phyloP scores from a whole-genome alignment of 164 flowering plant genomes.

The Tetracentron sinense region DNA sequence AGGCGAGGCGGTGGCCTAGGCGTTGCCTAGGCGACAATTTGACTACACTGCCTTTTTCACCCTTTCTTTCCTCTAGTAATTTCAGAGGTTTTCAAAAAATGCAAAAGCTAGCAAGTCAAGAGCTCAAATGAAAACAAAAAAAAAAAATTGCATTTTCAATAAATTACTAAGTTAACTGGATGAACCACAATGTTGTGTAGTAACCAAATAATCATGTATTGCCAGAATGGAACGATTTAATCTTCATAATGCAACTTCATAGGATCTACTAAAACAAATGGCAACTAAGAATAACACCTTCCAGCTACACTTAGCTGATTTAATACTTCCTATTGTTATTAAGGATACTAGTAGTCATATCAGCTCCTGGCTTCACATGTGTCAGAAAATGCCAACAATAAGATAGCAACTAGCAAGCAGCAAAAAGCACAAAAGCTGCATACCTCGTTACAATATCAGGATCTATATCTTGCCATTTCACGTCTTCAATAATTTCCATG shows the following conservation, averaged over 20 bases:
- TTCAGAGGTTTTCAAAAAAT: too few relatives aligned
- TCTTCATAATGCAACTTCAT: neutral
- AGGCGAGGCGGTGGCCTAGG: too few relatives aligned
- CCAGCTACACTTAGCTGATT: neutral
- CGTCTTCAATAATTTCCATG: slow-evolving; percentile 67
- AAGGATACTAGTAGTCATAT: neutral
- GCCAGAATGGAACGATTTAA: neutral
- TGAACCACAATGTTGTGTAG: too few relatives aligned
- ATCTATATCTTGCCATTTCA: slow-evolving; percentile 67
- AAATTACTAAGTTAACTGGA: too few relatives aligned
- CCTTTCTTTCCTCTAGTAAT: too few relatives aligned
- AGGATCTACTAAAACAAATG: neutral
- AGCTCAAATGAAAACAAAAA: too few relatives aligned
- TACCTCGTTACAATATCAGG: slow-evolving; percentile 86
- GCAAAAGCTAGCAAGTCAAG: too few relatives aligned
- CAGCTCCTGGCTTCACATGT: neutral
- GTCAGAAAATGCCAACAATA: neutral
- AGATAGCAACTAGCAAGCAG: neutral
- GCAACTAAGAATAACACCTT: neutral
- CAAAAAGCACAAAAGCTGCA: slow-evolving; percentile 1
- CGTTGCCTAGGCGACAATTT: too few relatives aligned
- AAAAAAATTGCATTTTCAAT: too few relatives aligned
- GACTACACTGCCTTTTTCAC: too few relatives aligned
- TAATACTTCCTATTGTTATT: too few relatives aligned
- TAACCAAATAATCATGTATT: neutral